Evolutionary conservation across 257 asterid species (phyloP).

Genomic region (Solanum virginianum): DNA sequence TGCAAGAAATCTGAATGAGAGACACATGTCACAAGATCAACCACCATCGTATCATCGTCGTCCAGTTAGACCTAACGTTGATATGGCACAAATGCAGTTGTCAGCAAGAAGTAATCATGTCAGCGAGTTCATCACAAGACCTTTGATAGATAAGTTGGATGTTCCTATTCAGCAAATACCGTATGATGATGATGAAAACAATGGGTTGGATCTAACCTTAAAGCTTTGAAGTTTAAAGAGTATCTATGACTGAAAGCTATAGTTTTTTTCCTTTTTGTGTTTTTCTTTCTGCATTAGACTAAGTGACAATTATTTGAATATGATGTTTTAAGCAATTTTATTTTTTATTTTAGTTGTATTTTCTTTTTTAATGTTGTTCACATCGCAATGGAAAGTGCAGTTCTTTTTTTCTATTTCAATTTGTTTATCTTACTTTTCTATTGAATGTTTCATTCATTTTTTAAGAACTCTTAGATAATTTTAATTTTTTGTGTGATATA

Average conservation of each 20-base stretch:
- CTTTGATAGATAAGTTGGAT: background rate
- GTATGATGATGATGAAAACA: background rate
- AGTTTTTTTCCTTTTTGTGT: background rate
- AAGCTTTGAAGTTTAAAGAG: background rate
- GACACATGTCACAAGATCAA: too few relatives aligned
- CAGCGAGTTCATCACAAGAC: background rate
- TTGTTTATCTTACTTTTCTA: background rate
- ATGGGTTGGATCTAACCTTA: background rate
- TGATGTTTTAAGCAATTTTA: background rate
- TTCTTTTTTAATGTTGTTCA: background rate
- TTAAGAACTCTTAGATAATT: background rate
- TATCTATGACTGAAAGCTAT: background rate
- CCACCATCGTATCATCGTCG: too few relatives aligned
- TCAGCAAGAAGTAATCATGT: background rate
- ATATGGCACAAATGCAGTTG: too few relatives aligned
- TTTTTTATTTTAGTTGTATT: background rate
- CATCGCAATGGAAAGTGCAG: background rate
- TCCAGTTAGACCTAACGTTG: too few relatives aligned
- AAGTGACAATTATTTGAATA: background rate
- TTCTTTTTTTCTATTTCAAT: background rate
- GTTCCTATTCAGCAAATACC: background rate
- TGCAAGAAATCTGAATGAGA: too few relatives aligned
- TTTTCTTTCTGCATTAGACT: background rate
- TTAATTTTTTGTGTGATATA: too few relatives aligned
- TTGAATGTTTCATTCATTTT: background rate